Conservation (phyloP, 805 yeast species). For the Myxozyma lipomycoides region DNA sequence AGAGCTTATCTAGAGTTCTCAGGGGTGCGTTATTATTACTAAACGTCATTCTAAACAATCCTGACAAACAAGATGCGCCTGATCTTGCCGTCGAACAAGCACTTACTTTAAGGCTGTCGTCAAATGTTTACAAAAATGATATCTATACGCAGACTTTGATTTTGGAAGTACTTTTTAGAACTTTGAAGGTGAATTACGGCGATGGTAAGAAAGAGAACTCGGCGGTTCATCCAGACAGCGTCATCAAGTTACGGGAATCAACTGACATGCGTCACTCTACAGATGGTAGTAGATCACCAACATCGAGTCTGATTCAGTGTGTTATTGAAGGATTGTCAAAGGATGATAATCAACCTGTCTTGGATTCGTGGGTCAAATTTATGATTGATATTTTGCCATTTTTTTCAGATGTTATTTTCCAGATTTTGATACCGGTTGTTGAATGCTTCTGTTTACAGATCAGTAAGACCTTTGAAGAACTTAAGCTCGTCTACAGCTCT, state of each 20-base stretch:
- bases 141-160: constrained; percentile 26
- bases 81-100: constrained; percentile 27
- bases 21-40: constrained; percentile 27
- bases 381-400: constrained; percentile 51
- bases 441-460: constrained; percentile 48
- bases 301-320: constrained; percentile 37
- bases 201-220: constrained; percentile 14
- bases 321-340: constrained; percentile 49
- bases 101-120: constrained; percentile 20
- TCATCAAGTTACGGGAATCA: constrained; percentile 25
- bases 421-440: constrained; percentile 52
- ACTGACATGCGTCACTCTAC: constrained; percentile 6
- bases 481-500: constrained; percentile 28
- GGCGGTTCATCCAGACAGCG: constrained; percentile 20
- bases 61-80: constrained; percentile 14
- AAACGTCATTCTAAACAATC: constrained; percentile 21
- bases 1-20: constrained; percentile 24
- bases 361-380: constrained; percentile 49
- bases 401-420: constrained; percentile 52
- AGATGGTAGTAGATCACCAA: constrained; percentile 19
- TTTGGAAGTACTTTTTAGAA: constrained; percentile 23
- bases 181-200: constrained; percentile 26
- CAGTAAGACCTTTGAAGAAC: constrained; percentile 35
- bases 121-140: constrained; percentile 21
- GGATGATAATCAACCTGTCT: constrained; percentile 43